Base-by-base conservation (phyloP, 768 basidiomycete genomes). In the Lactarius hatsudake region DNA sequence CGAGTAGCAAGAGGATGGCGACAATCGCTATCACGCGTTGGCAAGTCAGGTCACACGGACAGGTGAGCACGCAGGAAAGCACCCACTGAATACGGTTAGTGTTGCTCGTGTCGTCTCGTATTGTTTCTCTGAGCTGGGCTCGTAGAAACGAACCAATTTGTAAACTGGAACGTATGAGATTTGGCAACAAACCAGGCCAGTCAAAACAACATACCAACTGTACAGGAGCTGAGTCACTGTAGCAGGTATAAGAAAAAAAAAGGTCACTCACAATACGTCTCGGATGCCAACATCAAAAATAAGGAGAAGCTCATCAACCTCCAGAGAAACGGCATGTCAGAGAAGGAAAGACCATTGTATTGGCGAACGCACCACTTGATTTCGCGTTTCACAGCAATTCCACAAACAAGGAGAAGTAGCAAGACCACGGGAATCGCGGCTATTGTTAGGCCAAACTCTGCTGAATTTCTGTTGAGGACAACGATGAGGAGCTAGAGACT, bases 61-160 rank as follows among this genome's bases (percentile, higher is more conserved):
- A 59, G 40, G 34, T 20, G 60, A 42, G 3, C 8, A 59, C 66
- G 51, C 68, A 58, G 34, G 23, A 26, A n/a, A 5, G 40, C 18
- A 80, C 85, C 59, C 73, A 94, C 93, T 91, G 80, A 94, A 94
- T 36, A 86, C 82, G 5, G 91, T 92, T 15, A 94, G 79, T 9
- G 93, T 91, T 61, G 86, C 87, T 61, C 92, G 82, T 23, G 92
- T 93, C n/a, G 90, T 86, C 28, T 76, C 72, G 72, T 94, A 94
- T 69, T 82, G 79, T 0, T 48, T 70, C 56, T 76, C 70, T 8
- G 89, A 86, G 4, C 72, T 68, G 4, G 91, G 90, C 30, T 85
- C 78, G 74, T 90, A 94, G 79, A 94, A 91, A 26, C 93, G 87
- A 67, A 88, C 85, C n/a, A 94, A 82, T 73, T 94, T 94, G 76